These are phyloP conservation scores for Benincasa hispida DNA, from an alignment of 306 rosid species.

Conservation along the genomic window DNA sequence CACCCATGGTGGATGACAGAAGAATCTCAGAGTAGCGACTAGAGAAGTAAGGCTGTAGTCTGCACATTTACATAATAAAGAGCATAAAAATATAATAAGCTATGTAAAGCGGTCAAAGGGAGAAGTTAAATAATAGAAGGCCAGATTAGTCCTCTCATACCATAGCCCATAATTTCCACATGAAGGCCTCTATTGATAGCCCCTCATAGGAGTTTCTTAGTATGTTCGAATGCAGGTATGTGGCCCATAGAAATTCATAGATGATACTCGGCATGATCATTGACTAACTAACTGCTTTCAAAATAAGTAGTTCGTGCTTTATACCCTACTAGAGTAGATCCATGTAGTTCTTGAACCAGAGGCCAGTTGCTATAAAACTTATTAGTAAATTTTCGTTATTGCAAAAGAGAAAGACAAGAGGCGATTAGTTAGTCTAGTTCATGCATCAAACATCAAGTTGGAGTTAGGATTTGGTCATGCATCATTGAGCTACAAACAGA, in stretches of 20 bases:
- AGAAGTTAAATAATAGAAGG: too few relatives aligned
- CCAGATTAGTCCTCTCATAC: too few relatives aligned
- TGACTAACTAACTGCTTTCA: background rate
- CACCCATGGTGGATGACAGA: too few relatives aligned
- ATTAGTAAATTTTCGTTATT: background rate
- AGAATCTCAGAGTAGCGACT: too few relatives aligned
- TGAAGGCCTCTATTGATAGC: too few relatives aligned
- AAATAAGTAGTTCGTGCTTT: background rate
- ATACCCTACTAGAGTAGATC: background rate
- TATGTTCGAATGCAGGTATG: background rate
- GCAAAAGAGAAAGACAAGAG: background rate
- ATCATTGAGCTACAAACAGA: background rate
- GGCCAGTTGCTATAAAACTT: background rate
- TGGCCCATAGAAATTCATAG: background rate
- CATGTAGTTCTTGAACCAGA: background rate
- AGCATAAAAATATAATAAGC: too few relatives aligned
- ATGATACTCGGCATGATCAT: background rate
- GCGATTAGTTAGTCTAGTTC: background rate
- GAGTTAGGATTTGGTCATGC: background rate
- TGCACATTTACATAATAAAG: too few relatives aligned
- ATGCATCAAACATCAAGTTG: background rate
- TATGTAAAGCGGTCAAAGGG: too few relatives aligned
- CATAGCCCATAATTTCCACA: too few relatives aligned
- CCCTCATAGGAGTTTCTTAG: too few relatives aligned
- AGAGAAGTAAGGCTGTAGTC: too few relatives aligned